phyloP scores from a whole-genome alignment of 192 early-diverging fungal genomes.

The Phlyctochytrium arcticum region DNA sequence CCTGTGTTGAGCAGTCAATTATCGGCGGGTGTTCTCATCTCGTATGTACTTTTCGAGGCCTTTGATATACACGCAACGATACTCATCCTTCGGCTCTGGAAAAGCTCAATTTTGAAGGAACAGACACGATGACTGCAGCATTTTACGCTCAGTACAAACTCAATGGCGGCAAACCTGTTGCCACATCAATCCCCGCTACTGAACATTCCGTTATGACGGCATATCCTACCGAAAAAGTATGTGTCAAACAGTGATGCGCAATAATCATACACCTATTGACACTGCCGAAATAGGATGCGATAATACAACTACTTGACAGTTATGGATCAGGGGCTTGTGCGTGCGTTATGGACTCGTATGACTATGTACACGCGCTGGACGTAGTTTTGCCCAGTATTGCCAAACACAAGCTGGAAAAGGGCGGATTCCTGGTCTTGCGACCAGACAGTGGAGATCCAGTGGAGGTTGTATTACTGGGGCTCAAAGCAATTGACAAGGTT shows the following conservation, averaged over 20 bases:
- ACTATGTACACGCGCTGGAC: slow-evolving; percentile 71
- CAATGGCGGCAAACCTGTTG: slow-evolving; percentile 71
- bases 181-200: slow-evolving; percentile 76
- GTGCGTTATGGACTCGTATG: slow-evolving; percentile 90
- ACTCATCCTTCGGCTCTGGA: background rate
- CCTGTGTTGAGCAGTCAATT: slow-evolving; percentile 79
- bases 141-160: slow-evolving; percentile 74
- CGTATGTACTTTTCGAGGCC: slow-evolving; percentile 29
- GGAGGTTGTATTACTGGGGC: slow-evolving; percentile 65
- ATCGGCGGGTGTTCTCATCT: slow-evolving; percentile 82
- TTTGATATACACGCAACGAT: too few species aligned
- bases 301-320: slow-evolving; percentile 55
- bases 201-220: slow-evolving; percentile 91
- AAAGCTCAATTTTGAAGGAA: slow-evolving; percentile 77
- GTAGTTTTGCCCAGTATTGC: slow-evolving; percentile 69
- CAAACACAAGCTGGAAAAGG: slow-evolving; percentile 62
- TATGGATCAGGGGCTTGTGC: slow-evolving; percentile 75
- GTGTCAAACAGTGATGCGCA: background rate
- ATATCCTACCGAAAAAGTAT: slow-evolving; percentile 58
- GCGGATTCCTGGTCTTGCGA: slow-evolving; percentile 76
- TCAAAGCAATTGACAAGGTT: slow-evolving; percentile 68
- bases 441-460: slow-evolving; percentile 85
- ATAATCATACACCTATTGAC: background rate
- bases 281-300: slow-evolving; percentile 65
- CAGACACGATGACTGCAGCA: slow-evolving; percentile 75